phyloP scores from a whole-genome alignment of 176 grass and related monocot genomes.

The Pharus latifolius region DNA sequence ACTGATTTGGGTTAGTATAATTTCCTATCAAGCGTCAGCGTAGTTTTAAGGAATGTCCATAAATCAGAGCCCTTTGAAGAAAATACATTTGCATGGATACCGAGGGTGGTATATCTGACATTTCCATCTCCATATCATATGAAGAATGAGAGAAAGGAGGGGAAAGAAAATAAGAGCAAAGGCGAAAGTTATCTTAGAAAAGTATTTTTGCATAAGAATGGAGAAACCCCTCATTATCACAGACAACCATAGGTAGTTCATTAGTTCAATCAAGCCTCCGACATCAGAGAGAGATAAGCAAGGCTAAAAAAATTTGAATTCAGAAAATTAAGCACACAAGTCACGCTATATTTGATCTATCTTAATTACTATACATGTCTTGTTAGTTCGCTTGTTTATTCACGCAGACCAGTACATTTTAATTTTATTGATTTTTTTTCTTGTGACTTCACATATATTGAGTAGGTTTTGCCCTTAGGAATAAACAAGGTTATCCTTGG shows the following conservation, averaged over 20 bases:
- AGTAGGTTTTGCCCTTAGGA: too few relatives aligned
- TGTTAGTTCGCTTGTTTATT: too few relatives aligned
- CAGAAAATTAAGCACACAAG: neutral
- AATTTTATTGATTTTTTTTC: too few relatives aligned
- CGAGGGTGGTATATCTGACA: neutral
- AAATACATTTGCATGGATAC: neutral
- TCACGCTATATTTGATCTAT: too few relatives aligned
- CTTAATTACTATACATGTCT: too few relatives aligned
- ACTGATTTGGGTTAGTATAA: neutral
- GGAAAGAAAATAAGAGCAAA: neutral
- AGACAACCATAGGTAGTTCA: constrained; percentile 27
- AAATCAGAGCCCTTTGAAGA: neutral
- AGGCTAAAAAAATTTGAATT: neutral
- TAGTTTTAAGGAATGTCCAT: neutral
- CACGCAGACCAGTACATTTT: too few relatives aligned
- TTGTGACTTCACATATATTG: too few relatives aligned
- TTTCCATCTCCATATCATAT: neutral
- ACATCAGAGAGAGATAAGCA: neutral
- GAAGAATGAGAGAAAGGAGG: neutral
- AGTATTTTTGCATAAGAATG: neutral
- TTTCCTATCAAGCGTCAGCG: neutral
- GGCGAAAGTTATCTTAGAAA: neutral
- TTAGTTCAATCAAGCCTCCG: constrained; percentile 32
- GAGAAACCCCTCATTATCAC: constrained; percentile 11
- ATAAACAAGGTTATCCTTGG: too few relatives aligned